Base-by-base conservation (phyloP, 371 early-diverging fungal genomes). In the Apophysomyces ossiformis region DNA sequence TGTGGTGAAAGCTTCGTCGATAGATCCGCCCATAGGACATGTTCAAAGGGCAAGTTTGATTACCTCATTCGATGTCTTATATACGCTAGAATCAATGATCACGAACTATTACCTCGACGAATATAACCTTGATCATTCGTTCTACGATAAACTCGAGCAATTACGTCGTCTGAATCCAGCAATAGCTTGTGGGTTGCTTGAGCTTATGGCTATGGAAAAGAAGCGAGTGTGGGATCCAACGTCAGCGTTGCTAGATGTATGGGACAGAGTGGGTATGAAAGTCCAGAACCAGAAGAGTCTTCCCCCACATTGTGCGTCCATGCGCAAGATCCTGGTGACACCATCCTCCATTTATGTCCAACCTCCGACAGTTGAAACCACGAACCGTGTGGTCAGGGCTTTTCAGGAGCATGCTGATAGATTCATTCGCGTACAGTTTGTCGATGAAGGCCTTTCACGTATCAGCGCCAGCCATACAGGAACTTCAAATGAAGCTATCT, bases 341-440 rank as follows among this genome's bases (percentile, higher is more conserved):
- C 92, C 92, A 0, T 82, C 87, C 0, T 77, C 79, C 0, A 66
- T 92, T n/a, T 85, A 85, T 58, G 62, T 89, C 3, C 76, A 81
- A 32, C 81, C 87, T 5, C 85, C 86, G 0, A 69, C 79, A 0
- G 63, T 89, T 11, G 92, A 90, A 66, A 81, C 83, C 0, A 85
- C 88, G 15, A 92, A 92, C 66, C 81, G 93, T 47, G 86, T 91
- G 13, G 75, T 92, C 0, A 85, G 90, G 2, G 78, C 88, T 15
- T 89, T 76, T 54, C 58, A 46, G 1, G 43, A 77, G 0, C 64
- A 84, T 6, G 60, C 74, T 0, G 90, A 92, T 56, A 81, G 85
- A 4, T 92, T 94, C 58, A 47, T 90, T 12, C 85, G 92, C 21
- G 85, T 94, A 6, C 82, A 84, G 46, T 89, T 92, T 61, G 72